Evolutionary conservation across 257 asterid species (phyloP).

Genomic region (Ballota nigra): DNA sequence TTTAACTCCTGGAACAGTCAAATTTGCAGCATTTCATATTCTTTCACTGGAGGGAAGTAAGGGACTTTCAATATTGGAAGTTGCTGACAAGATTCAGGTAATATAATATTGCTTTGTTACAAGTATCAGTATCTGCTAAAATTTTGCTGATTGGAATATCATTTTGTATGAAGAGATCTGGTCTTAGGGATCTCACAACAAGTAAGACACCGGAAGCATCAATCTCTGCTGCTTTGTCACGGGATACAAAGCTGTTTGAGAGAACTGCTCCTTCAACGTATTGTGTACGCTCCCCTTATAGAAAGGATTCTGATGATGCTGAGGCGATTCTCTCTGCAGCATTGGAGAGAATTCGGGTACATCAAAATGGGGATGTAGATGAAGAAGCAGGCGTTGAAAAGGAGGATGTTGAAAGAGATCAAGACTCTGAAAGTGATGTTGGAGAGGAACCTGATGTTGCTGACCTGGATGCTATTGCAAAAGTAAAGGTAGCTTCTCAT

Average conservation of each 20-base stretch:
- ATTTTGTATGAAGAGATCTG: slow-evolving; percentile 58
- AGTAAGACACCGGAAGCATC: slow-evolving; percentile 99
- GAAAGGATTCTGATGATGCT: slow-evolving; percentile 76
- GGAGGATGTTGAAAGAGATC: slow-evolving; percentile 68
- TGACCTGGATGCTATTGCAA: slow-evolving; percentile 42
- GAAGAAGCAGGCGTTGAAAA: slow-evolving; percentile 67
- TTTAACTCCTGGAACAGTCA: slow-evolving; percentile 96
- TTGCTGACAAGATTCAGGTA: slow-evolving; percentile 95
- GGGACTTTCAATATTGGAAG: slow-evolving; percentile 78
- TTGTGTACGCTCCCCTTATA: slow-evolving; percentile 73
- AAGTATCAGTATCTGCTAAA: slow-evolving; percentile 12
- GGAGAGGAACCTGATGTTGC: slow-evolving; percentile 72
- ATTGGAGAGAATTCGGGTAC: slow-evolving; percentile 59
- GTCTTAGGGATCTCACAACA: slow-evolving; percentile 91
- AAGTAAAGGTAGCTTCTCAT: slow-evolving; percentile 33
- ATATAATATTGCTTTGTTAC: slow-evolving; percentile 12
- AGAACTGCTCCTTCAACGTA: slow-evolving; percentile 96
- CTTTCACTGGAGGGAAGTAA: slow-evolving; percentile 84
- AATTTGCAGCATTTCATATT: slow-evolving; percentile 86
- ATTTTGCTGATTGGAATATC: slow-evolving; percentile 21
- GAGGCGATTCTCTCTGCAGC: slow-evolving; percentile 65
- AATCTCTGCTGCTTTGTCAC: slow-evolving; percentile 88
- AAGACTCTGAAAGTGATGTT: slow-evolving; percentile 73
- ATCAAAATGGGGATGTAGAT: slow-evolving; percentile 52
- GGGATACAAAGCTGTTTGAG: slow-evolving; percentile 90